Base-by-base conservation (phyloP, 176 grass and related monocot genomes). In the Phragmites australis region DNA sequence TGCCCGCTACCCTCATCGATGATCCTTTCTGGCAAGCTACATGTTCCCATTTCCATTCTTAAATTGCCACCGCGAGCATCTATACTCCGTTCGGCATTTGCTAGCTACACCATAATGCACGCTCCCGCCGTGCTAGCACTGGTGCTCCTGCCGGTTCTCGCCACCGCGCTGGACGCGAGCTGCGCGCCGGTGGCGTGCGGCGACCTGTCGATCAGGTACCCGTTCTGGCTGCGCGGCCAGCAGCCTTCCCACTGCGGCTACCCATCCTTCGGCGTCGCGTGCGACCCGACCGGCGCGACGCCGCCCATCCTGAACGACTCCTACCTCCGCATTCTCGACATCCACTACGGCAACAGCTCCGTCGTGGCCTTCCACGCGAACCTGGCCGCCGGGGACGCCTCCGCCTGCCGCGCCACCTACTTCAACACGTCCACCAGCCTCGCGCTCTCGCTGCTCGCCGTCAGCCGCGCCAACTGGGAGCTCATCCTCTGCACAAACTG, bases 121-220 rank as follows among this genome's bases (percentile, higher is more conserved):
- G 45, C 19, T 32, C 18, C 30, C 1, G 53, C 45, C 19, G 17
- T 39, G 25, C n/a, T 50, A 18, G 4, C 32, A 0, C 10, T 65
- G 12, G 46, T 72, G 0, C 0, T 30, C 22, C 11, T 18, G 6
- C 45, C 48, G 26, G 18, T 21, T 6, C 22, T 79, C 5, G 67
- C 12, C 39, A 12, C 40, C 65, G n/a, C 50, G 3, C 16, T 32
- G 51, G 81, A 69, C 44, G 31, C 26, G 19, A 51, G 1, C 61
- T 92, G 89, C 43, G 10, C 77, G 47, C 72, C 86, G 52, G 84
- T 84, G 63, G 3, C 70, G n/a, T 94, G 92, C 50, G 89, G 93
- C 44, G 49, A 54, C 75, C 79, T 70, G 61, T 48, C 63, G 49
- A 70, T 96, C 53, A 48, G 18, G 65, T 97, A 85, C 44, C 93